Base-by-base conservation (phyloP, 441 rosid genomes). In the Gossypium schwendimanii region DNA sequence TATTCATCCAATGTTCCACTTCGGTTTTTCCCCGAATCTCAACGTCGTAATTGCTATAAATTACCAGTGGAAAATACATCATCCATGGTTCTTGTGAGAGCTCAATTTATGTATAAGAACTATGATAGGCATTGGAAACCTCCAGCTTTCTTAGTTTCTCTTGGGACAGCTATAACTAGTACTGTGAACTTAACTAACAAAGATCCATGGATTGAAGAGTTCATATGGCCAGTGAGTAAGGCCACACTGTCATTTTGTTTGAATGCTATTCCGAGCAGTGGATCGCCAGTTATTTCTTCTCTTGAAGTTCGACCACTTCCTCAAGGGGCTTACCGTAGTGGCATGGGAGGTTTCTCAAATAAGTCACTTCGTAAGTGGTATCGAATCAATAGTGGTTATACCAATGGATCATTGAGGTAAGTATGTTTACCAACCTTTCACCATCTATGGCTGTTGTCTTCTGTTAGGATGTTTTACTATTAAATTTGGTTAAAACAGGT, bases 161-260 rank as follows among this genome's bases (percentile, higher is more conserved):
- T 91, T 0, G 98, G 88, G 45, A 89, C 88, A 62, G 88, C 92
- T 4, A 63, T 89, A 54, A 78, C 81, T 64, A 74, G 81, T 36
- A 84, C 78, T 14, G 88, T 94, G 44, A 86, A 89, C 79, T 93
- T 94, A 17, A 81, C 83, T 15, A 41, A 63, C 23, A 83, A 82
- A 39, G 97, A 91, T 86, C 97, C 97, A 7, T 86, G 98, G 94
- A 88, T 44, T 1, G 97, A 90, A 74, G 98, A 94, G 78, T 82
- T 89, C 70, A 58, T 92, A 44, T 88, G 89, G 95, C 88, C 88
- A 0, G 82, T 77, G 36, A 70, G 68, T 49, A 82, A 85, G 58
- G 94, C 86, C 18, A 75, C 77, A 7, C 62, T 87, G 75, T 74
- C 82, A 1, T 83, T 92, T 59, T 94, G 97, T 73, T 84, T 90